These are phyloP conservation scores for Saturnispora ahearnii DNA, from an alignment of 805 yeast species.

Conservation along the genomic window DNA sequence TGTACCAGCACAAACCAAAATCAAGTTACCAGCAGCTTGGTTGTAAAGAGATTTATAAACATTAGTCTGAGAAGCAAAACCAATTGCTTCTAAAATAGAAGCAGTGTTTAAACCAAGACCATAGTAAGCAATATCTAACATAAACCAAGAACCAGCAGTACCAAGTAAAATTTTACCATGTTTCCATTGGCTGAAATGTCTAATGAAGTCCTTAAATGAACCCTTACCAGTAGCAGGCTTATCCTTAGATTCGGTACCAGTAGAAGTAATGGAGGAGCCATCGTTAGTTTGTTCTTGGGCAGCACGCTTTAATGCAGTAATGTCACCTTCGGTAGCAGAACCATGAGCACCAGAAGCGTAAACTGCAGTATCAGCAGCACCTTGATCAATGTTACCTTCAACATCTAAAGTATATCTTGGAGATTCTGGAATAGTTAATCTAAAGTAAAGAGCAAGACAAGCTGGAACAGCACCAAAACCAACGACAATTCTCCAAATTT, in stretches of 20 bases:
- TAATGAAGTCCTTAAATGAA: slow-evolving; percentile 58
- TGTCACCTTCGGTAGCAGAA: slow-evolving; percentile 35
- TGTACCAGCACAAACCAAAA: slow-evolving; percentile 89
- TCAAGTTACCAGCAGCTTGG: slow-evolving; percentile 85
- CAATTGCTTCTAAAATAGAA: slow-evolving; percentile 70
- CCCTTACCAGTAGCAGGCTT: slow-evolving; percentile 60
- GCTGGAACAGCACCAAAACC: slow-evolving; percentile 93
- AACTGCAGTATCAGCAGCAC: slow-evolving; percentile 38
- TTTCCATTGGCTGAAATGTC: slow-evolving; percentile 79
- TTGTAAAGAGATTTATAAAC: slow-evolving; percentile 65
- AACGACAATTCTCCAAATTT: slow-evolving; percentile 87
- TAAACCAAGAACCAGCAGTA: slow-evolving; percentile 89
- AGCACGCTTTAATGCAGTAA: slow-evolving; percentile 31
- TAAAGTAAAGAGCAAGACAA: slow-evolving; percentile 71
- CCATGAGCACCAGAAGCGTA: slow-evolving; percentile 41
- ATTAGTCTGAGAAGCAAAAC: slow-evolving; percentile 65
- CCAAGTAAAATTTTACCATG: slow-evolving; percentile 77
- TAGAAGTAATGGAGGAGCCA: slow-evolving; percentile 29
- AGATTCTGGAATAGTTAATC: slow-evolving; percentile 91
- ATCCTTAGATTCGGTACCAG: slow-evolving; percentile 19
- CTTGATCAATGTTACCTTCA: slow-evolving; percentile 44
- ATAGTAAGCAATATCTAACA: slow-evolving; percentile 83
- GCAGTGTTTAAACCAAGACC: slow-evolving; percentile 84
- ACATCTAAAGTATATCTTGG: slow-evolving; percentile 85
- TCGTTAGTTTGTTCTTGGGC: slow-evolving; percentile 8